phyloP scores from a whole-genome alignment of 257 asterid genomes.

The Jasminum sambac region DNA sequence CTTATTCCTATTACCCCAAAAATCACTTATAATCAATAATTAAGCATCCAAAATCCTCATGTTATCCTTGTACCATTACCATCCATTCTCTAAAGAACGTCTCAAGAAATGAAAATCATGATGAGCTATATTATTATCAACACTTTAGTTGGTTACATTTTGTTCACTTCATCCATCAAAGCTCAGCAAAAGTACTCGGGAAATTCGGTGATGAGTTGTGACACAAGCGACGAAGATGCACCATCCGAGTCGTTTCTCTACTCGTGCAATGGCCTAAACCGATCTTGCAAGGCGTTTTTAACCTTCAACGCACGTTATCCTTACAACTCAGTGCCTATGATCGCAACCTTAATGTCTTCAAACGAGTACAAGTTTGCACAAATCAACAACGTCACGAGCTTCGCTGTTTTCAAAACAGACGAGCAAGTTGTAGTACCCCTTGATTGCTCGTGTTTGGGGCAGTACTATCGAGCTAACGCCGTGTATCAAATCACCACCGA shows the following conservation, averaged over 20 bases:
- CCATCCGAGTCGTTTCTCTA: conserved; percentile 36
- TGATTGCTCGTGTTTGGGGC: conserved; percentile 48
- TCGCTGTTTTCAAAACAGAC: conserved; percentile 32
- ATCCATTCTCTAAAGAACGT: not conserved
- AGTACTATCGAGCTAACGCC: conserved; percentile 38
- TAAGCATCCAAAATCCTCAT: not conserved
- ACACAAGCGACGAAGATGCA: not conserved
- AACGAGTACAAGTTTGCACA: conserved; percentile 35
- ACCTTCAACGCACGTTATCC: conserved; percentile 51
- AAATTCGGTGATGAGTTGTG: conserved; percentile 32
- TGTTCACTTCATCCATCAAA: conserved; percentile 25
- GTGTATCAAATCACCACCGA: conserved; percentile 25
- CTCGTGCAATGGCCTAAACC: conserved; percentile 40
- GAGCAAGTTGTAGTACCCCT: conserved; percentile 51
- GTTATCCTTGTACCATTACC: too few species aligned
- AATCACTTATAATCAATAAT: not conserved
- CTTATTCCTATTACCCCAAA: conserved; percentile 24
- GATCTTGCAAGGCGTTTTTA: conserved; percentile 52
- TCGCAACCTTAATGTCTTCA: conserved; percentile 49
- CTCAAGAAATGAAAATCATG: conserved; percentile 12
- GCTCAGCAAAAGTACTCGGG: conserved; percentile 54
- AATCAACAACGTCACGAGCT: conserved; percentile 38
- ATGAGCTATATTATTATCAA: conserved; percentile 36
- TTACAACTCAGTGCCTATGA: conserved; percentile 38
- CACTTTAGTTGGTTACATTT: conserved; percentile 17